Conservation (phyloP, 495 filamentous ascomycete species). For the Corynascus novoguineensis region DNA sequence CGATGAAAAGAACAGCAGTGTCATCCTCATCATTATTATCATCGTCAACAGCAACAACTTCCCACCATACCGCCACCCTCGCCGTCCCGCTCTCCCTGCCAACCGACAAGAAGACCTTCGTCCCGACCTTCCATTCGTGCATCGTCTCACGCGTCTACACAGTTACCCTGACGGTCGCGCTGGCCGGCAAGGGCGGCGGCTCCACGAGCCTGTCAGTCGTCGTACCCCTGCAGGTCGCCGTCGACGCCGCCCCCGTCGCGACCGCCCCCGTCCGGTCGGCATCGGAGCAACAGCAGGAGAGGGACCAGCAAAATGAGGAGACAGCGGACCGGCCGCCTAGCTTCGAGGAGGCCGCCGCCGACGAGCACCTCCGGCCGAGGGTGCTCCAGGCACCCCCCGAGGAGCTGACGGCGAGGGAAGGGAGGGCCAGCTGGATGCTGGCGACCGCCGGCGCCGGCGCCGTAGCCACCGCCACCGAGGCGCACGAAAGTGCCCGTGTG, state of each 20-base stretch:
- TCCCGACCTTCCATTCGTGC: conserved; percentile 88
- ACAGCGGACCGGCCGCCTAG: conserved; percentile 26
- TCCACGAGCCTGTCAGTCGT: conserved; percentile 56
- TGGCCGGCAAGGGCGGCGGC: conserved; percentile 46
- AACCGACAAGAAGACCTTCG: conserved; percentile 56
- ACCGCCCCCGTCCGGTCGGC: not conserved
- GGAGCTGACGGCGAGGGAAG: not conserved
- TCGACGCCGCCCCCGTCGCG: conserved; percentile 24
- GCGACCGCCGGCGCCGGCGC: not conserved
- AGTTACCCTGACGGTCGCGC: conserved; percentile 61
- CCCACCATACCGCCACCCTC: conserved; percentile 54
- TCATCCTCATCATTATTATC: not conserved
- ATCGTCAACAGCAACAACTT: not conserved
- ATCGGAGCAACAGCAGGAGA: not conserved
- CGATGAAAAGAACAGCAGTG: no score
- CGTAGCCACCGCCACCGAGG: no score
- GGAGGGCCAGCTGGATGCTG: conserved; percentile 11
- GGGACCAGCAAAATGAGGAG: not conserved
- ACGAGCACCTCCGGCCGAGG: conserved; percentile 46
- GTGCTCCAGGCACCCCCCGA: conserved; percentile 24
- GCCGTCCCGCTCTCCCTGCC: conserved; percentile 73
- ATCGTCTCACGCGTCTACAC: conserved; percentile 73
- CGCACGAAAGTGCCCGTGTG: no score
- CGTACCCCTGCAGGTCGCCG: conserved; percentile 71
- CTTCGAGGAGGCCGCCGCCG: conserved; percentile 39